Evolutionary conservation across 495 filamentous ascomycete genomes (phyloP).

Genomic region (Margaritispora aquatica): DNA sequence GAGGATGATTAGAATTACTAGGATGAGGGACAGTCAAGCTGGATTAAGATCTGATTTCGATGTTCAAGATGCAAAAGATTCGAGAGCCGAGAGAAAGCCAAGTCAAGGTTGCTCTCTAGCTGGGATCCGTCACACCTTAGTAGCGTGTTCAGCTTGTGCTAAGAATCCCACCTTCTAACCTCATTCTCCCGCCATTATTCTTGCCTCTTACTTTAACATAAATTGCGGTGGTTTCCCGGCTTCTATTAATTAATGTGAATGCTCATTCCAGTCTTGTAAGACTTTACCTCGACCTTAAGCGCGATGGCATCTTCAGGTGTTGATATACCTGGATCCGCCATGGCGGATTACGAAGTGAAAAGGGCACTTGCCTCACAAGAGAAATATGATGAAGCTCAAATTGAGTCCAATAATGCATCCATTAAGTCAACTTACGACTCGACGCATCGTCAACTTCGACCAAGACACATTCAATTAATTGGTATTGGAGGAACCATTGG

Average conservation of each 20-base stretch:
- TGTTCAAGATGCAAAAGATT: not conserved
- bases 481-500: conserved; percentile 54
- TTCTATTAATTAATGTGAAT: no score
- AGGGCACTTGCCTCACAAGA: not conserved
- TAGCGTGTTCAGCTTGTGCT: not conserved
- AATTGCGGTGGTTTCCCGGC: no score
- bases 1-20: not conserved
- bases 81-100: not conserved
- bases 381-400: conserved; percentile 3
- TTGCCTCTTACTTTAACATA: not conserved
- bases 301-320: not conserved
- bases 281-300: not conserved
- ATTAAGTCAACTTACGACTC: conserved; percentile 16
- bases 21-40: not conserved
- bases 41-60: not conserved
- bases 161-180: not conserved
- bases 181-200: not conserved
- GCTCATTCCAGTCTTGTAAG: not conserved
- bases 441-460: conserved; percentile 39
- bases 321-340: not conserved
- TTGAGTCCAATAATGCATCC: not conserved
- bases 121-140: not conserved
- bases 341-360: not conserved
- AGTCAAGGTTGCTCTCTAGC: not conserved
- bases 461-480: conserved; percentile 47